These are phyloP conservation scores for Scopulariopsis brevicaulis DNA, from an alignment of 2,329 filamentous ascomycete genomes.

Conservation along the genomic window DNA sequence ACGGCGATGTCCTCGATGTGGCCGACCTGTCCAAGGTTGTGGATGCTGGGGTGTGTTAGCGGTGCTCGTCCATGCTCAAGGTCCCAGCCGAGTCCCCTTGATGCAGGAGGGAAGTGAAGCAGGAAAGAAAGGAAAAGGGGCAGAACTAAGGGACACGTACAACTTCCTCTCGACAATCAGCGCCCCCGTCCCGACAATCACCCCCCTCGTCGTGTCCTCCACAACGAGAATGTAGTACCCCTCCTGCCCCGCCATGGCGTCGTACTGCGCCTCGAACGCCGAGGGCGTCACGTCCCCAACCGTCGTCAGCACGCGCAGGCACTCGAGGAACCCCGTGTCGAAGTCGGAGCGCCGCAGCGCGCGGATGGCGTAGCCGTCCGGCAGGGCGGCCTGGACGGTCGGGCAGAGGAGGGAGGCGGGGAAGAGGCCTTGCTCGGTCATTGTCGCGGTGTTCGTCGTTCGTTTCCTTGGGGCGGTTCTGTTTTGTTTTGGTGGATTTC, in stretches of 20 bases:
- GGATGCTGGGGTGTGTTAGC: constrained; percentile 43
- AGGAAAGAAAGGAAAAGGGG: neutral
- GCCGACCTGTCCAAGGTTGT: constrained; percentile 71
- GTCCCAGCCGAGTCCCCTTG: neutral
- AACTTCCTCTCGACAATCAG: constrained; percentile 92
- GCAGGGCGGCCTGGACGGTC: constrained; percentile 59
- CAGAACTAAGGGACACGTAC: constrained; percentile 33
- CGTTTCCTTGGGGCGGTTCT: neutral
- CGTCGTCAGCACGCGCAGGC: constrained; percentile 80
- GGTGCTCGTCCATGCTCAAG: neutral
- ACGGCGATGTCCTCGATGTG: constrained; percentile 99
- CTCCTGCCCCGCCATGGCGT: constrained; percentile 64
- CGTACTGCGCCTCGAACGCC: constrained; percentile 68
- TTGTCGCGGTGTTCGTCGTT: neutral
- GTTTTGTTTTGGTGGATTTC: neutral
- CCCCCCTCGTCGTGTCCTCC: constrained; percentile 51
- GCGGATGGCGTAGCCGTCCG: constrained; percentile 72
- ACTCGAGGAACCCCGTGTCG: constrained; percentile 75
- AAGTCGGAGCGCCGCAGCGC: constrained; percentile 72
- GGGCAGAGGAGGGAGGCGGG: constrained; percentile 65
- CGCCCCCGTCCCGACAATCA: constrained; percentile 82
- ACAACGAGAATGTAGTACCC: constrained; percentile 85
- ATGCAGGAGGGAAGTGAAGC: constrained; percentile 9
- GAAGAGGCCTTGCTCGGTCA: constrained; percentile 56
- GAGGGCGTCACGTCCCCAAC: constrained; percentile 76